A percentile compares a stretch with the other conserved stretches of the same genome.
These are phyloP conservation scores for Solanum microdontum DNA, from an alignment of 257 asterid species.

Conservation along the genomic window DNA sequence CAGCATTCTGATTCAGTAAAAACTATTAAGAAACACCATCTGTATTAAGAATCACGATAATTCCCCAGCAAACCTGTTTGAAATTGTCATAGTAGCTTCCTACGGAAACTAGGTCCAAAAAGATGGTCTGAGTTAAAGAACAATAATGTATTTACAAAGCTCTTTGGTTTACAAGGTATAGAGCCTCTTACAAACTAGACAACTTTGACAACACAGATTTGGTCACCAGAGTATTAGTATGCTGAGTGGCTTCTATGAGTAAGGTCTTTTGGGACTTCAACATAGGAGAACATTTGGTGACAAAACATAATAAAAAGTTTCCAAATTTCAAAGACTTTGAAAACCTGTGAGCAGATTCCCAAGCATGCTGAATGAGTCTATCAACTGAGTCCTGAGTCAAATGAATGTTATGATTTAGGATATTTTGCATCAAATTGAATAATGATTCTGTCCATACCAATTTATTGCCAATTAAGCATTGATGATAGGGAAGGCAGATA, in stretches of 20 bases:
- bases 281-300: constrained; percentile 47
- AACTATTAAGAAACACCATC: neutral
- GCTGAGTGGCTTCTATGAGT: constrained; percentile 42
- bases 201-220: constrained; percentile 56
- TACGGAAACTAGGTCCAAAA: neutral
- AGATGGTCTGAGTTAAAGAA: neutral
- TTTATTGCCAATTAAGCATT: constrained; percentile 21
- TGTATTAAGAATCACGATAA: neutral
- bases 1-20: neutral
- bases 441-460: constrained; percentile 61
- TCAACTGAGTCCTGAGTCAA: constrained; percentile 30
- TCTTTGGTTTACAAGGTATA: neutral
- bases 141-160: neutral
- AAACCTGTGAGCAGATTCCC: constrained; percentile 27
- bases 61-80: neutral
- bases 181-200: constrained; percentile 20
- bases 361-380: constrained; percentile 30
- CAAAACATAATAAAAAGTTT: constrained; percentile 56
- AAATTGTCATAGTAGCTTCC: neutral
- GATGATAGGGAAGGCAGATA: constrained; percentile 52
- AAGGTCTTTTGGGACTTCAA: constrained; percentile 41
- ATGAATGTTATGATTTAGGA: constrained; percentile 21
- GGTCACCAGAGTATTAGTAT: constrained; percentile 48
- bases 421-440: constrained; percentile 37
- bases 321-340: constrained; percentile 59